Percentiles rank a stretch among this genome's conserved stretches.
Evolutionary conservation across 352 stramenopile genomes (phyloP).

Genomic region (Globisporangium acanthophoron): DNA sequence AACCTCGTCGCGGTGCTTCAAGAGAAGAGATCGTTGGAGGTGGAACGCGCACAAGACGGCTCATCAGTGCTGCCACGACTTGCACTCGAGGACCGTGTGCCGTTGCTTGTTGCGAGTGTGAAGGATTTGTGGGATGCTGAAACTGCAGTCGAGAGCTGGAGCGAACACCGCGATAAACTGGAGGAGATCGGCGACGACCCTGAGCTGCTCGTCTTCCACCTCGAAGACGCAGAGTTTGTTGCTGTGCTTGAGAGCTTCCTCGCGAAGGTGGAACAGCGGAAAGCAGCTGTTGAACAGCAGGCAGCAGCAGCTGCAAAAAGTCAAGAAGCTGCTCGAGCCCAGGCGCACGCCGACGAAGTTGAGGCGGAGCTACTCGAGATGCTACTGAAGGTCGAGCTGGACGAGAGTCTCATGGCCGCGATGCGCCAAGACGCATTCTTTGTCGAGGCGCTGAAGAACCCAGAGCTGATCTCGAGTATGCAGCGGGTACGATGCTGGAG

Average conservation of each 20-base stretch:
- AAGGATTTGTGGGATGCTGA: not conserved
- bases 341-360: conserved; percentile 8
- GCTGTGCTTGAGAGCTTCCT: conserved; percentile 32
- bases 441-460: conserved; percentile 39
- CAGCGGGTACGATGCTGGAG: conserved; percentile 38
- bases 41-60: not conserved
- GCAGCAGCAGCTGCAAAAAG: not conserved
- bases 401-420: conserved; percentile 38
- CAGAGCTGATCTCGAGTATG: conserved; percentile 45
- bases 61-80: not conserved
- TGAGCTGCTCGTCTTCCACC: conserved; percentile 61
- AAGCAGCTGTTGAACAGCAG: conserved; percentile 4
- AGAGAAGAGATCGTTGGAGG: conserved; percentile 7
- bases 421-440: conserved; percentile 64
- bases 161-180: conserved; percentile 25
- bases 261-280: conserved; percentile 16
- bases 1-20: conserved; percentile 36
- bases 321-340: conserved; percentile 3
- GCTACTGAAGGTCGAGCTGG: conserved; percentile 45
- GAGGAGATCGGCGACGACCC: conserved; percentile 64
- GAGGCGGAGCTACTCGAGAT: conserved; percentile 30
- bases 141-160: conserved; percentile 16
- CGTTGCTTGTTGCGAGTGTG: conserved; percentile 13
- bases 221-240: conserved; percentile 44
- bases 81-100: conserved; percentile 36